phyloP scores from a whole-genome alignment of 192 early-diverging fungal species.

The Paraglomus brasilianum region DNA sequence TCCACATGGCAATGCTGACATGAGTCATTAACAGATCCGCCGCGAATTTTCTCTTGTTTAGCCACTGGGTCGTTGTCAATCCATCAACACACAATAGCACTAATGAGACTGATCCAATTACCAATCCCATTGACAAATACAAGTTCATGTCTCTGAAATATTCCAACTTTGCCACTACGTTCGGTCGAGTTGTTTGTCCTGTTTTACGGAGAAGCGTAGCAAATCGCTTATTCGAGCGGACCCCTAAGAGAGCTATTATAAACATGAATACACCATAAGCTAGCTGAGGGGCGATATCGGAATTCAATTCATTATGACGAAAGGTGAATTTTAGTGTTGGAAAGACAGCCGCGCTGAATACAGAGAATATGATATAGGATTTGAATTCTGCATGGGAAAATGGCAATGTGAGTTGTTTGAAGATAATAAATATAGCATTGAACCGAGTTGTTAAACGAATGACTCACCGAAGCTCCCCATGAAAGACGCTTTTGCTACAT shows the following conservation, averaged over 20 bases:
- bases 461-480: constrained; percentile 38
- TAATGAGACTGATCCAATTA: constrained; percentile 11
- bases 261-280: constrained; percentile 34
- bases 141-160: constrained; percentile 30
- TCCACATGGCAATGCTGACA: constrained; percentile 8
- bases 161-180: constrained; percentile 2
- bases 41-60: constrained; percentile 11
- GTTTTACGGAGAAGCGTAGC: constrained; percentile 12
- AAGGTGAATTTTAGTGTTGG: constrained; percentile 40
- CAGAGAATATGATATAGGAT: constrained; percentile 43
- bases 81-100: constrained; percentile 12
- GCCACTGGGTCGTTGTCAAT: not conserved
- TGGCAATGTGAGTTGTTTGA: not conserved
- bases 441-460: not conserved
- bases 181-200: not conserved
- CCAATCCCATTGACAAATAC: constrained; percentile 16
- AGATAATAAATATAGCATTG: not conserved
- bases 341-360: constrained; percentile 38
- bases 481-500: constrained; percentile 41
- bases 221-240: constrained; percentile 25
- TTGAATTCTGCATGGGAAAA: constrained; percentile 33
- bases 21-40: constrained; percentile 12
- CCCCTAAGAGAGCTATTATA: constrained; percentile 9
- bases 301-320: constrained; percentile 21
- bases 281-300: constrained; percentile 45